These are phyloP conservation scores for Glycine tomentella DNA, from an alignment of 306 rosid genomes.

Conservation along the genomic window DNA sequence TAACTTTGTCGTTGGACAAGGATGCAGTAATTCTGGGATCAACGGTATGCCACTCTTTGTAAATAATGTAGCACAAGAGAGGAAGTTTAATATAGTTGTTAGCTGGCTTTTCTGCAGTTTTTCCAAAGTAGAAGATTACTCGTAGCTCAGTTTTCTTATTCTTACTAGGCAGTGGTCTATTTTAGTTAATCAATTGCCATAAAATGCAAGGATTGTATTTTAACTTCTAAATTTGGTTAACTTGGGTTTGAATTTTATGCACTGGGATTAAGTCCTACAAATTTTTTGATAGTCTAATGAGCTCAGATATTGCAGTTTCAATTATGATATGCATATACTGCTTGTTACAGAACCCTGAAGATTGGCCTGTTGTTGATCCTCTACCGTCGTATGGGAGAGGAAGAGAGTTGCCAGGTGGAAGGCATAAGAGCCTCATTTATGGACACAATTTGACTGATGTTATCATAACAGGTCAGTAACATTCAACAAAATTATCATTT, in stretches of 20 bases:
- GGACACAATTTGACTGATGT: slow-evolving; percentile 82
- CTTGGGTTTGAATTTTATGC: too few species aligned
- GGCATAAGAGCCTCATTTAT: slow-evolving; percentile 76
- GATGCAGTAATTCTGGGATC: slow-evolving; percentile 85
- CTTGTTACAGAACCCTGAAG: slow-evolving; percentile 60
- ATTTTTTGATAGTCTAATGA: too few species aligned
- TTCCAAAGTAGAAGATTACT: slow-evolving; percentile 17
- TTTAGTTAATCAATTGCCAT: too few species aligned
- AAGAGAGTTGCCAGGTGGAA: slow-evolving; percentile 84
- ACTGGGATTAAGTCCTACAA: too few species aligned
- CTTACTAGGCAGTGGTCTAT: background rate
- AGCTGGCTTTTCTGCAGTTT: slow-evolving; percentile 9
- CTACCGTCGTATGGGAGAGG: slow-evolving; percentile 94
- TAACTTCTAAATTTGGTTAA: too few species aligned
- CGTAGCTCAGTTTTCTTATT: slow-evolving; percentile 15
- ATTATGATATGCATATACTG: slow-evolving; percentile 38
- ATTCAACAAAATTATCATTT: slow-evolving; percentile 24
- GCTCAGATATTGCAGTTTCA: slow-evolving; percentile 31
- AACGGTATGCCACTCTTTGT: slow-evolving; percentile 53
- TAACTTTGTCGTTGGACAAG: slow-evolving; percentile 73
- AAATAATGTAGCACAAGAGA: background rate
- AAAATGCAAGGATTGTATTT: too few species aligned
- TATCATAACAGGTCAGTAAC: slow-evolving; percentile 72
- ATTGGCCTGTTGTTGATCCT: slow-evolving; percentile 86
- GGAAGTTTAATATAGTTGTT: background rate